These are phyloP conservation scores for Taphrina populina DNA, from an alignment of 1,139 yeast genomes.

Conservation along the genomic window DNA sequence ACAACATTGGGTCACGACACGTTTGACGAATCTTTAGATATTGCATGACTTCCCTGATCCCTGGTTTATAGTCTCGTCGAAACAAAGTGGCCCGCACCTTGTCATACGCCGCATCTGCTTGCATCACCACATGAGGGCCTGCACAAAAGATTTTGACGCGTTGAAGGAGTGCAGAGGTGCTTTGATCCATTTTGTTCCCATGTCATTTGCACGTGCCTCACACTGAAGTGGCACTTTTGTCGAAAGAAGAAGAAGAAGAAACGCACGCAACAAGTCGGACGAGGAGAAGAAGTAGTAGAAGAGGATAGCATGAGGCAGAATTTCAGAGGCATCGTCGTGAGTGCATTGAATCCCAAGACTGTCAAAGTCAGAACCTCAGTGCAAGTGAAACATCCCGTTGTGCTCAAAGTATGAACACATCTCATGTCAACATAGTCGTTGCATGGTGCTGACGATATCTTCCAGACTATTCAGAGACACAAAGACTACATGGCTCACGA, in stretches of 20 bases:
- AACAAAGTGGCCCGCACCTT: constrained; percentile 9
- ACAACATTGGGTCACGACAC: constrained; percentile 10
- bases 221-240: too few relatives aligned
- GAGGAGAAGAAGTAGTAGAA: too few relatives aligned
- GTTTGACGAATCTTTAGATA: constrained; percentile 18
- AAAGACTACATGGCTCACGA: constrained; percentile 30
- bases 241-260: too few relatives aligned
- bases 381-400: constrained; percentile 25
- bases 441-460: background rate
- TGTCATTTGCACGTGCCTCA: too few relatives aligned
- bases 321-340: constrained; percentile 29
- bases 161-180: too few relatives aligned
- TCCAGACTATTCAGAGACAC: constrained; percentile 12
- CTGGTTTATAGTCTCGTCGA: constrained; percentile 20
- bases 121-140: too few relatives aligned
- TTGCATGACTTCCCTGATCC: constrained; percentile 9
- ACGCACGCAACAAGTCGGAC: too few relatives aligned
- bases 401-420: constrained; percentile 15
- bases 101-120: background rate
- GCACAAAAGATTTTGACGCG: too few relatives aligned
- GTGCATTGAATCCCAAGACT: constrained; percentile 30
- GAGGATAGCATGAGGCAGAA: constrained; percentile 13
- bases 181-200: too few relatives aligned
- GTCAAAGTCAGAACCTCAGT: constrained; percentile 25
- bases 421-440: background rate